Percentiles rank a stretch among this genome's conserved stretches.
These are phyloP conservation scores for Salvia hispanica DNA, from an alignment of 257 asterid species.

Conservation along the genomic window DNA sequence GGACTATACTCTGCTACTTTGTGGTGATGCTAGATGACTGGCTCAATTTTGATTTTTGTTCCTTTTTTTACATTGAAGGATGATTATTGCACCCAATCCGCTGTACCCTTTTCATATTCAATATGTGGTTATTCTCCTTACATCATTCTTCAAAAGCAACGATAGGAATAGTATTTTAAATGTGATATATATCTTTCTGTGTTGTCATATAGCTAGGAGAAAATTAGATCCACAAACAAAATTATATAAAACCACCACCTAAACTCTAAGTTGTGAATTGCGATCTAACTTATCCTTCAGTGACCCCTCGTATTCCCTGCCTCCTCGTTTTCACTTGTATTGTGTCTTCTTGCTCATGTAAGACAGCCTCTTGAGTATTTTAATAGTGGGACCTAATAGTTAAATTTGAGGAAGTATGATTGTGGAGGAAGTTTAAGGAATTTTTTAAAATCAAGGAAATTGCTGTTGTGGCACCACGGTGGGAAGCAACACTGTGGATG, in stretches of 20 bases:
- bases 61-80: background rate
- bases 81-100: background rate
- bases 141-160: background rate
- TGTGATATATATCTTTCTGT: background rate
- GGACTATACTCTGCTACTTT: background rate
- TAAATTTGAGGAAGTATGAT: too few relatives aligned
- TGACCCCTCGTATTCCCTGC: background rate
- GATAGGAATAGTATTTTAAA: background rate
- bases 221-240: background rate
- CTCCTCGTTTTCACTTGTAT: conserved; percentile 8
- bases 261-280: background rate
- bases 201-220: background rate
- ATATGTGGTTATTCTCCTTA: background rate
- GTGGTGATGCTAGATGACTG: conserved; percentile 3
- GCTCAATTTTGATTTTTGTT: background rate
- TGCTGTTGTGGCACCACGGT: too few relatives aligned
- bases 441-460: too few relatives aligned
- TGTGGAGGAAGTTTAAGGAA: too few relatives aligned
- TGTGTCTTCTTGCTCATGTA: conserved; percentile 9
- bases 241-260: background rate
- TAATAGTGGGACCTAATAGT: too few relatives aligned
- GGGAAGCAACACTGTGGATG: too few relatives aligned
- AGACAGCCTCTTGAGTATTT: background rate
- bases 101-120: background rate
- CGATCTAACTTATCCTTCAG: background rate